phyloP scores from a whole-genome alignment of 23 red algal species.

The Agarophyton chilense region DNA sequence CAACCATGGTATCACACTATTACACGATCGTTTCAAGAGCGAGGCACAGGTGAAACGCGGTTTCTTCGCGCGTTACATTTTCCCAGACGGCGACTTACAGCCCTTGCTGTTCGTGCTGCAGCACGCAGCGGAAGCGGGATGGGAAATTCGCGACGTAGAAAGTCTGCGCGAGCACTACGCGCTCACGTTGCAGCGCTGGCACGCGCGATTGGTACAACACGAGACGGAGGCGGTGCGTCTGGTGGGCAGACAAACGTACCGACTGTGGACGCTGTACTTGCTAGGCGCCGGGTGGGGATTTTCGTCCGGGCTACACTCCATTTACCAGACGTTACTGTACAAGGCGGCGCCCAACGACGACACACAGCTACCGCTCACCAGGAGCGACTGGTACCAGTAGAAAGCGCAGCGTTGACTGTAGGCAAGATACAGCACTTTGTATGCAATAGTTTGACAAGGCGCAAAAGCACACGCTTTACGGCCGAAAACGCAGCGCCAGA shows the following conservation, averaged over 20 bases:
- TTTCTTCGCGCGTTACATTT: conserved; percentile 87
- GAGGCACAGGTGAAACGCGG: conserved; percentile 58
- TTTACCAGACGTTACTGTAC: conserved; percentile 39
- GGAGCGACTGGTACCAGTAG: conserved; percentile 42
- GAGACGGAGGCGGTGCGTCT: conserved; percentile 5
- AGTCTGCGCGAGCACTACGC: conserved; percentile 81
- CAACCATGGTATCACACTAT: conserved; percentile 79
- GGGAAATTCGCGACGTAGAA: conserved; percentile 72
- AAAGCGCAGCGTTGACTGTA: too few species aligned
- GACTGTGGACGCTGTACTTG: conserved; percentile 30
- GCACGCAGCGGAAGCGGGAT: conserved; percentile 22
- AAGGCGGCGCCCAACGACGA: not conserved
- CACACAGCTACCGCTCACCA: conserved; percentile 21
- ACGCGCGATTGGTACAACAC: conserved; percentile 38
- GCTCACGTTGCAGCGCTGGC: conserved; percentile 76
- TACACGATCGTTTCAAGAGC: conserved; percentile 69
- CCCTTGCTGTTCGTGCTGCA: conserved; percentile 50
- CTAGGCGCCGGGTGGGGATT: conserved; percentile 35
- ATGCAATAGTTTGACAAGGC: not conserved
- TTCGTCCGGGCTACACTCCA: conserved; percentile 8
- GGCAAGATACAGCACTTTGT: too few species aligned
- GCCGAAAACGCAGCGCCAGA: too few species aligned
- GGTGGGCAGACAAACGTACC: conserved; percentile 9
- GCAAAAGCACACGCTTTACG: too few species aligned
- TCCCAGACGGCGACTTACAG: conserved; percentile 82